phyloP scores from a whole-genome alignment of 805 yeast genomes.

The Candida ficus region DNA sequence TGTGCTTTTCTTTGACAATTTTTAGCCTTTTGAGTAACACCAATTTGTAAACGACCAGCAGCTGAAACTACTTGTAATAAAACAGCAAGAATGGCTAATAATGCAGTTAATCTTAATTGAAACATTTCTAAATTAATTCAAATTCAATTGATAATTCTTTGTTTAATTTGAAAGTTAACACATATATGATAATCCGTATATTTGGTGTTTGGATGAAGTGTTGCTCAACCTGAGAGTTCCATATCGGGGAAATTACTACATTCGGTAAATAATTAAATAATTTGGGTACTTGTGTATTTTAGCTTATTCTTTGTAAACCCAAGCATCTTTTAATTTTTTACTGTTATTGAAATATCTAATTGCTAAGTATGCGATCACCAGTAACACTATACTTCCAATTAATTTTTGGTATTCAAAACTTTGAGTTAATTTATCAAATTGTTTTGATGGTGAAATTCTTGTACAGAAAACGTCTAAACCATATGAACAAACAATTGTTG shows the following conservation, averaged over 20 bases:
- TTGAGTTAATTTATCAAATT: conserved; percentile 69
- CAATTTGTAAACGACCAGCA: conserved; percentile 7
- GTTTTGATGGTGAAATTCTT: conserved; percentile 70
- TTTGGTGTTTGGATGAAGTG: neutral
- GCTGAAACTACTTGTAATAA: conserved; percentile 1
- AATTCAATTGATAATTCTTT: too few species aligned
- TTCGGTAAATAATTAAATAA: neutral
- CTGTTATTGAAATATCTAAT: conserved; percentile 52
- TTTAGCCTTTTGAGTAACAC: conserved; percentile 15
- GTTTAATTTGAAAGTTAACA: too few species aligned
- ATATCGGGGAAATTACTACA: neutral
- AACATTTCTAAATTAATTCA: conserved; percentile 1
- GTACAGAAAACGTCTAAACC: conserved; percentile 78
- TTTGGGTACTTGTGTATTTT: neutral
- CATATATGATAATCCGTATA: too few species aligned
- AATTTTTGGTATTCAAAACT: conserved; percentile 66
- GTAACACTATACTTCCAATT: conserved; percentile 48
- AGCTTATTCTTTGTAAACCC: conserved; percentile 10
- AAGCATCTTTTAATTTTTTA: conserved; percentile 42
- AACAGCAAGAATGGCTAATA: neutral
- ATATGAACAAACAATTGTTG: conserved; percentile 61
- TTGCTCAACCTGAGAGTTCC: too few species aligned
- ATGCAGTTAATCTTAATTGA: conserved; percentile 1
- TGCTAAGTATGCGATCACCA: conserved; percentile 42
- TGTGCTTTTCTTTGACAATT: conserved; percentile 55